These are phyloP conservation scores for Austroboletus olivaceoglutinosus DNA, from an alignment of 1,284 basidiomycete genomes.

Conservation along the genomic window DNA sequence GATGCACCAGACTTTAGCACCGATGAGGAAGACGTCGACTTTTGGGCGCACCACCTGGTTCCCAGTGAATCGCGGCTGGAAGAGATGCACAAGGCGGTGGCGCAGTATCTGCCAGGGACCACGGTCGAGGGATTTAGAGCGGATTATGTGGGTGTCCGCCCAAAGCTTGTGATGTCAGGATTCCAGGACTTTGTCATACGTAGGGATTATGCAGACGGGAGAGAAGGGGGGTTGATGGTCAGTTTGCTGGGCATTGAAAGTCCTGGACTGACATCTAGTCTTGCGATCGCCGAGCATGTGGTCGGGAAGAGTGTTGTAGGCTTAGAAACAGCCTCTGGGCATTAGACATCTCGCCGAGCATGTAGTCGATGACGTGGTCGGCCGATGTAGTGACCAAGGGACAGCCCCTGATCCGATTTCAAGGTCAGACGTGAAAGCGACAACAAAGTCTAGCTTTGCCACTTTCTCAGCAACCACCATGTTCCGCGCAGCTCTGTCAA, in stretches of 20 bases:
- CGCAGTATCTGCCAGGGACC: constrained; percentile 75
- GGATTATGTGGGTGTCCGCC: constrained; percentile 91
- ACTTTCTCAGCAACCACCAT: constrained; percentile 47
- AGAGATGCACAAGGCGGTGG: constrained; percentile 68
- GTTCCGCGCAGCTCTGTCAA: constrained; percentile 63
- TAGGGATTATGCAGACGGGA: constrained; percentile 45
- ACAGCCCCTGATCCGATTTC: constrained; percentile 5
- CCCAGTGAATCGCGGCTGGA: constrained; percentile 64
- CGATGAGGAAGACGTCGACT: constrained; percentile 57
- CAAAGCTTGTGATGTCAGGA: constrained; percentile 81
- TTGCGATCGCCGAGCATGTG: constrained; percentile 65
- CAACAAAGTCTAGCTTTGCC: constrained; percentile 3
- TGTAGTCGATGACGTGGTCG: constrained; percentile 60
- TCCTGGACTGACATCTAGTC: constrained; percentile 71
- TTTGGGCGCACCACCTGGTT: constrained; percentile 71
- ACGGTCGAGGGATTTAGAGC: constrained; percentile 65
- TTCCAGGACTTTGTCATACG: constrained; percentile 86
- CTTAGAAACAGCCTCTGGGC: no score
- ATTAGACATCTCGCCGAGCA: no score
- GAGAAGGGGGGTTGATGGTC: constrained; percentile 53
- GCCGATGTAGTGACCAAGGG: background rate
- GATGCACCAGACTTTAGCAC: constrained; percentile 30
- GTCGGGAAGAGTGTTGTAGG: no score
- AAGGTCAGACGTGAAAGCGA: constrained; percentile 26
- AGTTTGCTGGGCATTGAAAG: constrained; percentile 78